Evolutionary conservation across 1,139 yeast species (phyloP).

Genomic region (Blastobotrys illinoisensis): DNA sequence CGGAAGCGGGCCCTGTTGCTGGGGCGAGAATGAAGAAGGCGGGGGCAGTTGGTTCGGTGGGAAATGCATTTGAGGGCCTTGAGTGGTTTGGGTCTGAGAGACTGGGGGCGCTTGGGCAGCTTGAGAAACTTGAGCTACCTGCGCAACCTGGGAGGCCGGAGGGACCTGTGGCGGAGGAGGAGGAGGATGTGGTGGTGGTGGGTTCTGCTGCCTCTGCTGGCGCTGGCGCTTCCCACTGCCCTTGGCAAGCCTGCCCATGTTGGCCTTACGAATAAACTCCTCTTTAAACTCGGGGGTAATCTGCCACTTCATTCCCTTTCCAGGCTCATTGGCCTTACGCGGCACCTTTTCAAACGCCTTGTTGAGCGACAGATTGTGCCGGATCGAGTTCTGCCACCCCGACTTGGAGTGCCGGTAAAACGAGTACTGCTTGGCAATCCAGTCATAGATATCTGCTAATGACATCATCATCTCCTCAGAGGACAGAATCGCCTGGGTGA

Average conservation of each 20-base stretch:
- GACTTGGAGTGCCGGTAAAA: conserved; percentile 87
- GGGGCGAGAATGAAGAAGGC: conserved; percentile 8
- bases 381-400: conserved; percentile 91
- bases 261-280: conserved; percentile 76
- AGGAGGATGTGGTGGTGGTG: conserved; percentile 7
- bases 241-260: conserved; percentile 44
- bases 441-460: conserved; percentile 82
- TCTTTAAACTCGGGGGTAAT: conserved; percentile 77
- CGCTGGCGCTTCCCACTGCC: conserved; percentile 33
- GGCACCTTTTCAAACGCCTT: conserved; percentile 95
- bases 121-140: too few relatives aligned
- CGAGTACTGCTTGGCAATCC: conserved; percentile 84
- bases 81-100: background rate
- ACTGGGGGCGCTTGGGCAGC: too few relatives aligned
- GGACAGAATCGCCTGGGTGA: conserved; percentile 91
- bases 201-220: conserved; percentile 17
- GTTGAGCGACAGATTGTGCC: conserved; percentile 75
- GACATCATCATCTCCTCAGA: conserved; percentile 85
- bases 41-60: conserved; percentile 4
- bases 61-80: background rate
- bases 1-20: conserved; percentile 4
- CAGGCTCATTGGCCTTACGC: conserved; percentile 91
- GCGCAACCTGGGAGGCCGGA: too few relatives aligned
- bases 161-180: background rate
- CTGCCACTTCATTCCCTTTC: conserved; percentile 99